Evolutionary conservation across 2,329 filamentous ascomycete genomes (phyloP).

Genomic region (Aspergillus sp.): DNA sequence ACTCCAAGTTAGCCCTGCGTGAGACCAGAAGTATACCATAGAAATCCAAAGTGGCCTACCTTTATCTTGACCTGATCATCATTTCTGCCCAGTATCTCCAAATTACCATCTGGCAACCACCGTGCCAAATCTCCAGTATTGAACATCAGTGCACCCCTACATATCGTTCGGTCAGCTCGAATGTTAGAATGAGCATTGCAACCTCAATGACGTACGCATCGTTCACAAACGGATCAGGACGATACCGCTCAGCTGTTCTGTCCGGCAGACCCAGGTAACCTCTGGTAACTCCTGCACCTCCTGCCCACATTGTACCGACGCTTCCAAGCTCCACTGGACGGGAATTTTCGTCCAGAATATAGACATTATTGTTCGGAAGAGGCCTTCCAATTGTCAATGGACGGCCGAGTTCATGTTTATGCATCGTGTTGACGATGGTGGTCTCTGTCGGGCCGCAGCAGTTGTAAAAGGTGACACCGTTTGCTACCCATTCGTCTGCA

Average conservation of each 20-base stretch:
- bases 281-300: constrained; percentile 3
- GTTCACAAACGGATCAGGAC: constrained; percentile 6
- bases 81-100: constrained; percentile 7
- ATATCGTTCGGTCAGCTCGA: not conserved
- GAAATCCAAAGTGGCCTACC: not conserved
- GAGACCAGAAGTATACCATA: not conserved
- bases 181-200: not conserved
- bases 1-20: not conserved
- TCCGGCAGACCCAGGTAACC: constrained; percentile 8
- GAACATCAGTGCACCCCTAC: constrained; percentile 7
- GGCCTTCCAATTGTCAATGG: constrained; percentile 9
- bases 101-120: constrained; percentile 7
- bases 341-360: constrained; percentile 6
- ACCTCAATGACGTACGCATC: constrained; percentile 5
- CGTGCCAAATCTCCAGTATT: constrained; percentile 10
- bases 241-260: constrained; percentile 7
- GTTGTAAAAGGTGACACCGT: constrained; percentile 8
- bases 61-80: constrained; percentile 11
- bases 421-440: constrained; percentile 13
- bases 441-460: constrained; percentile 11
- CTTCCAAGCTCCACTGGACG: constrained; percentile 3
- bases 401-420: constrained; percentile 3
- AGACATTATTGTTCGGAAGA: constrained; percentile 11
- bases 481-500: constrained; percentile 9
- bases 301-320: constrained; percentile 10